Base-by-base conservation (phyloP, 2,329 filamentous ascomycete genomes). In the Talaromyces sp. region DNA sequence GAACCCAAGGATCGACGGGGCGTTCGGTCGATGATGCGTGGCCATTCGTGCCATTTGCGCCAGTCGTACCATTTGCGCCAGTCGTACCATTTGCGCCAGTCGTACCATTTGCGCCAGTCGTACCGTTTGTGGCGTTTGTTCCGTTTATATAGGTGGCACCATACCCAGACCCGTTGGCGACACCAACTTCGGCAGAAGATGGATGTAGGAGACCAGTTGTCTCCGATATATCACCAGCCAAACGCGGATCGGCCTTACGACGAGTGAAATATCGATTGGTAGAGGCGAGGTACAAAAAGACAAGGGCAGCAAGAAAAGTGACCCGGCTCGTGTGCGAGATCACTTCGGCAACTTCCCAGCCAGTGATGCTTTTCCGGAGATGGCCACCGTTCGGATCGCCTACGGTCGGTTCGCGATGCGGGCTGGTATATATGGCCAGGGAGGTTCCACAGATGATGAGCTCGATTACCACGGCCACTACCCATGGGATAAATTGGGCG, bases 401-500 rank as follows among this genome's bases (percentile, higher is more conserved):
- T 63, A 83, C 79, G 67, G 78, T 77, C 30, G 85, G 83, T 68
- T 90, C 85, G 68, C 85, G 84, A 72, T 92, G 90, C 56, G 84
- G 82, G 57, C 83, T 81, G 34, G 83, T 87, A 69, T 95, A 89
- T 61, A 92, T 80, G 52, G 86, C 78, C 58, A 91, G 79, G 33
- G 89, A 90, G 59, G 86, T 84, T 55, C 83, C 82, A 63, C 95
- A 82, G 42, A 98, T 86, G 56, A 87, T 78, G 28, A 89, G 68
- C 75, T 99, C 95, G 64, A 92, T 83, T 30, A 85, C 75, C n/a
- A 92, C 74, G 30, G 88, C 88, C 51, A 92, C 76, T 50, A 83
- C 73, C 95, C 95, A 99, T 68, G 91, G 87, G 54, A 89, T 77
- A 61, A 94, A 84, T 76, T 97, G 92, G 59, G 91, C 87, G 54